These are phyloP conservation scores for Paspalum vaginatum DNA, from an alignment of 176 grass and related monocot species.

Conservation along the genomic window DNA sequence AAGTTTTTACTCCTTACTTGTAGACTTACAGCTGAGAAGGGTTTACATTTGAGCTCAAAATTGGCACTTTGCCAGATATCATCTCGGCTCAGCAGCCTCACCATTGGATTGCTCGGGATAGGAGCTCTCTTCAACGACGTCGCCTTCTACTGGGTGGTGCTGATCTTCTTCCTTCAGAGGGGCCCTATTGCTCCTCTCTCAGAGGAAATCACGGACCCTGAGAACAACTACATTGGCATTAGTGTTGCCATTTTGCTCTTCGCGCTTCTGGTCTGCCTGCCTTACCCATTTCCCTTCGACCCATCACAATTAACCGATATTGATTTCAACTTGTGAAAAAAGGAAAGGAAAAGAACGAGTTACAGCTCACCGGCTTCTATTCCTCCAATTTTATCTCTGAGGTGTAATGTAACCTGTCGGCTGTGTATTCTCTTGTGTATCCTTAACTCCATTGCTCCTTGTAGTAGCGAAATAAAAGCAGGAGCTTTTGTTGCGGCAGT, in stretches of 20 bases:
- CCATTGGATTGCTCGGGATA: conserved; percentile 77
- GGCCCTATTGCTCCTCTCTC: conserved; percentile 82
- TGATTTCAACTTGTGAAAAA: conserved; percentile 60
- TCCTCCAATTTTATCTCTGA: conserved; percentile 35
- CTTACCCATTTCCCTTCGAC: conserved; percentile 88
- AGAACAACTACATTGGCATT: conserved; percentile 55
- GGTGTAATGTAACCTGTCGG: conserved; percentile 26
- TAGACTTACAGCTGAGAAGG: conserved; percentile 16
- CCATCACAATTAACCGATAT: conserved; percentile 52
- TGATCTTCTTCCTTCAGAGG: conserved; percentile 94
- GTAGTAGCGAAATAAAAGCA: conserved; percentile 55
- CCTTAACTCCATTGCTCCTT: conserved; percentile 40
- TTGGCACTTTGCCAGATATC: conserved; percentile 61
- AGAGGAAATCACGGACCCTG: conserved; percentile 84
- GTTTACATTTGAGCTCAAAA: neutral
- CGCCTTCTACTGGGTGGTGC: conserved; percentile 82
- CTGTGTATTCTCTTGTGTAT: conserved; percentile 9
- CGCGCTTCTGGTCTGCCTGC: conserved; percentile 73
- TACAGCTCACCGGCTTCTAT: neutral
- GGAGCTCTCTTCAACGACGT: conserved; percentile 79
- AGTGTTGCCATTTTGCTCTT: conserved; percentile 70
- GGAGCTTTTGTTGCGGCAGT: conserved; percentile 42
- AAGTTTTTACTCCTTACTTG: conserved; percentile 19
- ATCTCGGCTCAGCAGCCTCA: conserved; percentile 49
- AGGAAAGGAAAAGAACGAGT: neutral